These are phyloP conservation scores for Aspergillus clavatus DNA, from an alignment of 2,329 filamentous ascomycete species.

Conservation along the genomic window DNA sequence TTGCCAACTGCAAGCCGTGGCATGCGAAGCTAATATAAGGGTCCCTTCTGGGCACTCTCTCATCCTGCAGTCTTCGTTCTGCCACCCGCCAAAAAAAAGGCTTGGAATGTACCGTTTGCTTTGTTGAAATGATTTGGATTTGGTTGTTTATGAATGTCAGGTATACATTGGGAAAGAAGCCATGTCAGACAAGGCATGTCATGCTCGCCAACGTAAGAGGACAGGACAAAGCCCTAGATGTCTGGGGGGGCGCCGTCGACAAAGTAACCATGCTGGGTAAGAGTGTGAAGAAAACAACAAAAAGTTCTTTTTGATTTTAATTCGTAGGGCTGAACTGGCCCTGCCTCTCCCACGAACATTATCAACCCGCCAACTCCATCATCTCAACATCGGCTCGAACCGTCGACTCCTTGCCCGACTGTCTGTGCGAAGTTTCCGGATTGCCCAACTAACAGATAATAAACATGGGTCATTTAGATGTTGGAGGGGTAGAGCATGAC, in stretches of 20 bases:
- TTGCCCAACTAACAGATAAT: conserved; percentile 32
- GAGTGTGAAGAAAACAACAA: conserved; percentile 18
- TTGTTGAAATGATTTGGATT: conserved; percentile 32
- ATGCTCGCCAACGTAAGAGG: conserved; percentile 19
- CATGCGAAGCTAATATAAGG: too few relatives aligned
- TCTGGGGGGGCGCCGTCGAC: conserved; percentile 22
- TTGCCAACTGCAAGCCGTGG: too few relatives aligned
- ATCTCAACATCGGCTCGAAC: conserved; percentile 37
- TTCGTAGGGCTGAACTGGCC: conserved; percentile 37
- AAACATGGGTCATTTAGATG: conserved; percentile 63
- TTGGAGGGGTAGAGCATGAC: conserved; percentile 98
- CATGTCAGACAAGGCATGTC: conserved; percentile 26
- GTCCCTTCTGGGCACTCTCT: too few relatives aligned
- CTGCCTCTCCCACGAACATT: conserved; percentile 38
- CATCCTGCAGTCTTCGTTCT: too few relatives aligned
- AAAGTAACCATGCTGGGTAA: conserved; percentile 25
- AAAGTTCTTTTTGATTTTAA: conserved; percentile 32
- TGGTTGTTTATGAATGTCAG: conserved; percentile 32
- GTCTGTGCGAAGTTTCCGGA: conserved; percentile 35
- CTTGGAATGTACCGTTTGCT: not conserved
- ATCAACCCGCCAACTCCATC: conserved; percentile 38
- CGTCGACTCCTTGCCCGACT: conserved; percentile 36
- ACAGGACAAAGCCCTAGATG: conserved; percentile 22
- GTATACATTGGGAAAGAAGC: conserved; percentile 29
- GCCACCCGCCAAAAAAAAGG: too few relatives aligned